Conservation (phyloP, 371 early-diverging fungal genomes). For the Mucor irregularis region DNA sequence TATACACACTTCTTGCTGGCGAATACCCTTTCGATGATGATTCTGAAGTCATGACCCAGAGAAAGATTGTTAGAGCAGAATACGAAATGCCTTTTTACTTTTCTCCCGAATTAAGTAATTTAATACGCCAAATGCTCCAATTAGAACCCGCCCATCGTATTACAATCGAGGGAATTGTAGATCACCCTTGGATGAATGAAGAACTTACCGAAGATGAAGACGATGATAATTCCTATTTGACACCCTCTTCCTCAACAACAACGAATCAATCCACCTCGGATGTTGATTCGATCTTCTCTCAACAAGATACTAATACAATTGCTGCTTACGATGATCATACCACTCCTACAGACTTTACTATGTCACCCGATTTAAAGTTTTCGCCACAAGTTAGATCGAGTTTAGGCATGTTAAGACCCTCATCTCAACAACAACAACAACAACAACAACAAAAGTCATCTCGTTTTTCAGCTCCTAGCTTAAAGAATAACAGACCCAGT, state of each 20-base stretch:
- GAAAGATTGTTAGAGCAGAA: constrained; percentile 73
- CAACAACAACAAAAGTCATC: constrained; percentile 18
- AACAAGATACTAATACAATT: constrained; percentile 5
- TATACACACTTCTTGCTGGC: constrained; percentile 81
- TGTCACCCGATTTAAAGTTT: constrained; percentile 8
- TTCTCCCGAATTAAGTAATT: constrained; percentile 50
- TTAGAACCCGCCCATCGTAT: constrained; percentile 67
- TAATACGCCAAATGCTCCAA: constrained; percentile 62
- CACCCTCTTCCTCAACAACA: constrained; percentile 30
- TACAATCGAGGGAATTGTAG: constrained; percentile 62
- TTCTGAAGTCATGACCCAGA: constrained; percentile 66
- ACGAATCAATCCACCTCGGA: constrained; percentile 28
- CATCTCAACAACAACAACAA: constrained; percentile 5
- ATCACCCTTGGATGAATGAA: constrained; percentile 66
- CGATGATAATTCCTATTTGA: constrained; percentile 3
- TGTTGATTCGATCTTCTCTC: constrained; percentile 30
- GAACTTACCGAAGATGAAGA: constrained; percentile 32
- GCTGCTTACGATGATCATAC: background rate
- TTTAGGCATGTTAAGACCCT: constrained; percentile 19
- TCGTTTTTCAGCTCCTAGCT: constrained; percentile 41
- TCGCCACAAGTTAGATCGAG: constrained; percentile 33
- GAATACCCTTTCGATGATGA: constrained; percentile 87
- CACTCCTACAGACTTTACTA: no score
- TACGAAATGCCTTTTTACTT: constrained; percentile 73
- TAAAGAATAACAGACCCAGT: constrained; percentile 21